phyloP scores from a whole-genome alignment of 23 red algal species.

The Agarophyton chilense region DNA sequence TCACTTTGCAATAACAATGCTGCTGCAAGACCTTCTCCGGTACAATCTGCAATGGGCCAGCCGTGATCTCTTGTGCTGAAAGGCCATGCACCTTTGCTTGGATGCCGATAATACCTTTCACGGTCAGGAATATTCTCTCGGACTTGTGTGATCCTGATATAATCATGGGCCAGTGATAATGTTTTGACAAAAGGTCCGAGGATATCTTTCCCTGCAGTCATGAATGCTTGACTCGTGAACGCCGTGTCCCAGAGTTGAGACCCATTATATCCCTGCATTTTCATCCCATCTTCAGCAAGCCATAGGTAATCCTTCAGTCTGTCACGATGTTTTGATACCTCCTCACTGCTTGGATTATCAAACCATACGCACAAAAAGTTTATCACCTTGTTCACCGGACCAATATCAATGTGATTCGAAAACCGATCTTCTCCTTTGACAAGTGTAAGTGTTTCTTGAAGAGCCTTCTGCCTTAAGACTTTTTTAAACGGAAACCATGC shows the following conservation, averaged over 20 bases:
- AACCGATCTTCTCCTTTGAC: conserved; percentile 84
- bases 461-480: conserved; percentile 53
- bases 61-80: conserved; percentile 97
- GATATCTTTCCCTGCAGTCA: conserved; percentile 30
- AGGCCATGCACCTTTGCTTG: conserved; percentile 97
- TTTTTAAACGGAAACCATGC: conserved; percentile 81
- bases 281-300: conserved; percentile 99
- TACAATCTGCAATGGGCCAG: conserved; percentile 99
- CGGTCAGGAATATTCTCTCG: conserved; percentile 82
- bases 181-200: conserved; percentile 63
- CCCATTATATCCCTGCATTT: conserved; percentile 99
- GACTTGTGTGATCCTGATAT: conserved; percentile 93
- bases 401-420: conserved; percentile 91
- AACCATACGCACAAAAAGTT: conserved; percentile 91
- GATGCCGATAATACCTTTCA: conserved; percentile 90
- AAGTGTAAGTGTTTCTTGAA: conserved; percentile 74
- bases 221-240: conserved; percentile 89
- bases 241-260: conserved; percentile 99
- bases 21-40: conserved; percentile 92
- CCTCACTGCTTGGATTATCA: conserved; percentile 72
- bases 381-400: conserved; percentile 99
- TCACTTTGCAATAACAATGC: conserved; percentile 72
- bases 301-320: conserved; percentile 96
- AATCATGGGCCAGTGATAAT: conserved; percentile 73
- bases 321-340: conserved; percentile 72